Base-by-base conservation (phyloP, 1,284 basidiomycete species). In the Malassezia vespertilionis region DNA sequence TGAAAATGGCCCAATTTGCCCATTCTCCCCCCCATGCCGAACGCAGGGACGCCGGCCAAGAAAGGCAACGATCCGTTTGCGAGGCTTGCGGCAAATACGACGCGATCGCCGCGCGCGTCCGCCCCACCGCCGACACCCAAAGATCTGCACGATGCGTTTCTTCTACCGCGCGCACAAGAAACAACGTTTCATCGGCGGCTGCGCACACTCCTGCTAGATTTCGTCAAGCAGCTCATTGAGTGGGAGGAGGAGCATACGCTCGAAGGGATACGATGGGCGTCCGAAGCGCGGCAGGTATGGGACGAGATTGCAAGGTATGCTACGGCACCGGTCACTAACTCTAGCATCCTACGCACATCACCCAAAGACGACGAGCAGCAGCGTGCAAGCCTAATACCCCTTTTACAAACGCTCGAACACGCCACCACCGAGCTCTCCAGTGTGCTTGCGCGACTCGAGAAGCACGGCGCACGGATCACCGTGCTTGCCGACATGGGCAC, bases 231-330 rank as follows among this genome's bases (percentile, higher is more conserved):
- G 14, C 52, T 56, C 7, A 52, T 46, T 15, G 52, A 31, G 33
- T 65, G 63, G 63, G 58, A 61, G 21, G 60, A 65, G 45, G 40
- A 54, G 14, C 61, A 61, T 18, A 63, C 54, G 15, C 54, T 61
- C 14, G 61, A 65, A 22, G 63, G 61, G 8, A 56, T 64, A 34
- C 59, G 55, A 35, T 57, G 56, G 56, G 63, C 63, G 1, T 56
- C 56, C 2, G 49, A 58, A 31, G 52, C 56, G 4, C 41, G 52
- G 30, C 54, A 59, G 11, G 52, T 52, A 0, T 63, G 63, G 63
- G 55, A 59, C n/a, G 58, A 62, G 21, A 33, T 64, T 2, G 21
- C 20, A 14, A 21, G 22, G 37, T 39, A 31, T 12, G 37, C 4
- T 33, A 4, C 33, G 18, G 17, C 33, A 21, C 18, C 33, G 26